Conservation (phyloP, 192 early-diverging fungal genomes). For the Rhizophagus clarus region DNA sequence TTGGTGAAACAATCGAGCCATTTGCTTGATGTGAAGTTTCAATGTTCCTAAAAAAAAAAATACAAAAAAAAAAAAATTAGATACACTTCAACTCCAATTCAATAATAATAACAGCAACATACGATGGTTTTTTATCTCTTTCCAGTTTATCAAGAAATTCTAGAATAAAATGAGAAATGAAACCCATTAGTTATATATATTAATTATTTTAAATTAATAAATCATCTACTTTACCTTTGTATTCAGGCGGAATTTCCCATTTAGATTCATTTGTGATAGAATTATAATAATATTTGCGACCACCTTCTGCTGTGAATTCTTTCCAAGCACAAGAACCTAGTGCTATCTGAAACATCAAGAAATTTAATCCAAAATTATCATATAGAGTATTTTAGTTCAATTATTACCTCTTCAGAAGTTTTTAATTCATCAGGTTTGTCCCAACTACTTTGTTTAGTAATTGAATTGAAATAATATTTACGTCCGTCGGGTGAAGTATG, state of each 20-base stretch:
- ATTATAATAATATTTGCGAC: conserved; percentile 88
- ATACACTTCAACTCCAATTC: background rate
- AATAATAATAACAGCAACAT: background rate
- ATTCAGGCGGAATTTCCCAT: conserved; percentile 85
- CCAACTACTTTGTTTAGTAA: conserved; percentile 83
- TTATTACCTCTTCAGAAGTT: conserved; percentile 65
- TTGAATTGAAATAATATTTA: conserved; percentile 82
- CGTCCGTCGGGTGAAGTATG: conserved; percentile 81
- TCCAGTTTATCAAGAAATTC: conserved; percentile 43
- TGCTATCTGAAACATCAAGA: conserved; percentile 43
- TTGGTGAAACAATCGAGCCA: conserved; percentile 34
- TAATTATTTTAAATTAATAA: background rate
- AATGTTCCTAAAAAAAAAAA: background rate
- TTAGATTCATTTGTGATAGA: conserved; percentile 72
- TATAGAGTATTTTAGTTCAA: background rate
- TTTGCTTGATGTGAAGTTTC: conserved; percentile 20
- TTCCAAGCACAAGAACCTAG: conserved; percentile 76
- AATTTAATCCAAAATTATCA: background rate
- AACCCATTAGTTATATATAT: background rate
- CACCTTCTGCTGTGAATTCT: conserved; percentile 77
- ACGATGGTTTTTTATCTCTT: conserved; percentile 36
- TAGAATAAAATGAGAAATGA: conserved; percentile 17
- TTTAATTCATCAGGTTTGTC: conserved; percentile 93
- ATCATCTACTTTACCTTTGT: conserved; percentile 48
- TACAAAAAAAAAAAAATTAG: too few relatives aligned